Conservation (phyloP, 2,329 filamentous ascomycete species). For the Zalaria sp. region DNA sequence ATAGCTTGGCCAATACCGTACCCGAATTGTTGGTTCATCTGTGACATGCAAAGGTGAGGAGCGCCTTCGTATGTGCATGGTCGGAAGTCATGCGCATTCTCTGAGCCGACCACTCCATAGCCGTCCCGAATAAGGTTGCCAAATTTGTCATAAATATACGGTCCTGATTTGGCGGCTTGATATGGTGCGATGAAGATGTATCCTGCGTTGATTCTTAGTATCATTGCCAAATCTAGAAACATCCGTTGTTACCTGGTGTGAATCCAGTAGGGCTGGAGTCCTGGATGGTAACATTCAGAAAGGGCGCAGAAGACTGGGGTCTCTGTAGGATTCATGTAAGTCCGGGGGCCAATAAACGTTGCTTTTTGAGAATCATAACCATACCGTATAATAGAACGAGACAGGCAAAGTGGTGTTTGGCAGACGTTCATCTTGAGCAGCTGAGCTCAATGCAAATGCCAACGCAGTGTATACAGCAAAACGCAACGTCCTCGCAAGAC, state of each 20-base stretch:
- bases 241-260: neutral
- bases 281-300: conserved; percentile 10
- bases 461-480: neutral
- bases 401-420: conserved; percentile 6
- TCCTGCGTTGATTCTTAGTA: conserved; percentile 2
- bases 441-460: neutral
- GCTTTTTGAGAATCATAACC: neutral
- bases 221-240: neutral
- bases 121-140: conserved; percentile 20
- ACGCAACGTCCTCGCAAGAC: too few species aligned
- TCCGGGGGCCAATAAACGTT: neutral
- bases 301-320: conserved; percentile 12
- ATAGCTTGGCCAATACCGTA: conserved; percentile 31
- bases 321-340: conserved; percentile 5
- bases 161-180: conserved; percentile 6
- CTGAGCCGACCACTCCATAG: conserved; percentile 27
- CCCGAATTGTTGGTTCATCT: conserved; percentile 28
- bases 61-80: conserved; percentile 29
- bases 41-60: conserved; percentile 32
- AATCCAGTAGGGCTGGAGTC: conserved; percentile 5
- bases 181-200: conserved; percentile 13
- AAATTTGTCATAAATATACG: conserved; percentile 15
- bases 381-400: conserved; percentile 11
- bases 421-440: neutral
- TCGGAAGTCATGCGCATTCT: conserved; percentile 29